Evolutionary conservation across 345 rosid species (phyloP).

Genomic region (Melaleuca quinquenervia): DNA sequence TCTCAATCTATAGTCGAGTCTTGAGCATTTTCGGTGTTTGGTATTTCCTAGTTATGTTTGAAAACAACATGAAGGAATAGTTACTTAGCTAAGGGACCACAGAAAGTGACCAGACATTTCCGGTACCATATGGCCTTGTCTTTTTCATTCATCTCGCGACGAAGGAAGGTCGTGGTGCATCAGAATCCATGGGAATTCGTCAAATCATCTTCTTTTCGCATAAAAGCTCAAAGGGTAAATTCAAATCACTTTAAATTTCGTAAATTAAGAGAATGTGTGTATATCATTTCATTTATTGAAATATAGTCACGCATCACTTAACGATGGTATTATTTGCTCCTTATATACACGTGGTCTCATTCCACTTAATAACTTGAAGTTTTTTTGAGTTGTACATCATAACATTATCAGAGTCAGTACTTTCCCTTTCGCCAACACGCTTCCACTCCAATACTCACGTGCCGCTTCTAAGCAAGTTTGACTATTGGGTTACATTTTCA

Average conservation of each 20-base stretch:
- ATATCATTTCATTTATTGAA: background rate
- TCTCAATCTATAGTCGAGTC: background rate
- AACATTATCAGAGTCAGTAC: background rate
- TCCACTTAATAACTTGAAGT: background rate
- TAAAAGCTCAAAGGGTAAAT: background rate
- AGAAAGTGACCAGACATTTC: background rate
- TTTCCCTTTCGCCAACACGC: fast-evolving
- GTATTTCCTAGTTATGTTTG: background rate
- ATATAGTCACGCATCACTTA: background rate
- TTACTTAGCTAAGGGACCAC: background rate
- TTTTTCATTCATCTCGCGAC: background rate
- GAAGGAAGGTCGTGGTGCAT: background rate
- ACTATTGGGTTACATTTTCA: background rate
- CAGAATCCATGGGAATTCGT: background rate
- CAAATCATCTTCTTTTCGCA: background rate
- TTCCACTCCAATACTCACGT: background rate
- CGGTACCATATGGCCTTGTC: background rate
- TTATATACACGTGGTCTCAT: background rate
- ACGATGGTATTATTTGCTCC: background rate
- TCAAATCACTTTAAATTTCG: background rate
- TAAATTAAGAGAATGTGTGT: background rate
- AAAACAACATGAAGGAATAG: background rate
- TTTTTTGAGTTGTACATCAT: background rate
- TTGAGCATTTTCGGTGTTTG: background rate
- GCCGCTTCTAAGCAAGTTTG: background rate